Evolutionary conservation across 2,329 filamentous ascomycete genomes (phyloP).

Genomic region (Fusarium haematococcum): DNA sequence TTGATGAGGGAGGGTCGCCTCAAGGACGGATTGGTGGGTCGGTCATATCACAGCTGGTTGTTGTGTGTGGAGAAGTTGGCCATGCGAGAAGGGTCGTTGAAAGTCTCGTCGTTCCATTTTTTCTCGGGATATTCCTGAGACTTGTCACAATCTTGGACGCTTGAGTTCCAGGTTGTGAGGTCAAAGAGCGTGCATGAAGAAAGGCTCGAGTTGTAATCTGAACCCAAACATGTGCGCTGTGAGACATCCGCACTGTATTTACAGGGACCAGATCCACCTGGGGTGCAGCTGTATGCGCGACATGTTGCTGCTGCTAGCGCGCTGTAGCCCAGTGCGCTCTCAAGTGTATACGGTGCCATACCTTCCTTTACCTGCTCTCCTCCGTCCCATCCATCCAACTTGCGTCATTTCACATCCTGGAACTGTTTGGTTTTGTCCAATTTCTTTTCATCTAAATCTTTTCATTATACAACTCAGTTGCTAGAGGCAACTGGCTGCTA

Average conservation of each 20-base stretch:
- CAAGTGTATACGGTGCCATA: background rate
- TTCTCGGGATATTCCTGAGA: background rate
- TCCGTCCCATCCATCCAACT: background rate
- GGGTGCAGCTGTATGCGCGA: background rate
- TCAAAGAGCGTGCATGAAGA: background rate
- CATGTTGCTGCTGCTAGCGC: background rate
- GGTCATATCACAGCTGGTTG: constrained; percentile 14
- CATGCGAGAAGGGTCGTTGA: constrained; percentile 11
- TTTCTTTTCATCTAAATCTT: background rate
- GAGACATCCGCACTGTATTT: background rate
- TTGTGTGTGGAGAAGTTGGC: constrained; percentile 34
- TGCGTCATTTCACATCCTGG: background rate
- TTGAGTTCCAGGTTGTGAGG: background rate
- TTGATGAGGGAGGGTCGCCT: constrained; percentile 30
- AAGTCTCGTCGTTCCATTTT: constrained; percentile 4
- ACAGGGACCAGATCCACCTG: background rate
- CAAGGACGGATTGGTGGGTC: constrained; percentile 34
- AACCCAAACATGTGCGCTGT: background rate
- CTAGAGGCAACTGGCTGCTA: background rate
- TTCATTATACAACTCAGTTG: background rate
- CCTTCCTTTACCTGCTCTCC: background rate
- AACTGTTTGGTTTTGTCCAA: background rate
- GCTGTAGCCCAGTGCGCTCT: background rate
- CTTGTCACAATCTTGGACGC: background rate
- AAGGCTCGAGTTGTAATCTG: background rate